A percentile compares a stretch with the other conserved stretches of the same genome.
Conservation (phyloP, 2,329 filamentous ascomycete genomes). For the Penicillium sp. region DNA sequence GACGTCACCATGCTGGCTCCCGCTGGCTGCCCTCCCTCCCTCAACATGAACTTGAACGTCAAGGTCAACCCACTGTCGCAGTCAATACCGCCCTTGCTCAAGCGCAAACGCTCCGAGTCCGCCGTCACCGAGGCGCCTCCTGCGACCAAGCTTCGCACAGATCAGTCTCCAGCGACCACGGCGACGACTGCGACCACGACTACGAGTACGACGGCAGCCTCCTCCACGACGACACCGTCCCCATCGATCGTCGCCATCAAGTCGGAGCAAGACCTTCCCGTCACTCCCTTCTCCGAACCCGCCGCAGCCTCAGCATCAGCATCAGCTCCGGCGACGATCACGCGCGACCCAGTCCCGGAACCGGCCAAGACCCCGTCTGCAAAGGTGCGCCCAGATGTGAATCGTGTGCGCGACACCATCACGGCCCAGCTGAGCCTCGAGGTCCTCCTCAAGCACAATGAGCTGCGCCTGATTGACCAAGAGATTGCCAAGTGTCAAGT, state of each 20-base stretch:
- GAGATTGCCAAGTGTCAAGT: conserved; percentile 94
- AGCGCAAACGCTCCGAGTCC: conserved; percentile 54
- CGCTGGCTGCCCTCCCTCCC: conserved; percentile 27
- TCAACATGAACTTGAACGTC: conserved; percentile 10
- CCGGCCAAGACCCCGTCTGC: conserved; percentile 13
- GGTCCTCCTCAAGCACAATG: conserved; percentile 88
- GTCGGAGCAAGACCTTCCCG: background rate
- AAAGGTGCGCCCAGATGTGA: conserved; percentile 19
- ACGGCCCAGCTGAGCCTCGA: conserved; percentile 85
- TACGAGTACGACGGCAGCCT: too few relatives aligned
- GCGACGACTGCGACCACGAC: too few relatives aligned
- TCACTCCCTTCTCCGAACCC: conserved; percentile 1
- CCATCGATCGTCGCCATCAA: conserved; percentile 4
- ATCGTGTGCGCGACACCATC: conserved; percentile 64
- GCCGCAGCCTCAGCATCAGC: conserved; percentile 8
- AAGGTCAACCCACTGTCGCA: conserved; percentile 22
- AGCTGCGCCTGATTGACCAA: conserved; percentile 88
- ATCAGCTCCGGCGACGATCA: conserved; percentile 10
- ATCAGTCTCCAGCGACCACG: conserved; percentile 10
- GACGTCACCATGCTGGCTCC: conserved; percentile 41
- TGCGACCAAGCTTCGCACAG: conserved; percentile 29
- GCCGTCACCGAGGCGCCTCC: conserved; percentile 35
- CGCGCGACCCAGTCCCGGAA: conserved; percentile 15
- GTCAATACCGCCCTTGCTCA: conserved; percentile 43
- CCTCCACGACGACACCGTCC: background rate